Percentiles rank a stretch among this genome's conserved stretches.
phyloP scores from a whole-genome alignment of 2,329 filamentous ascomycete species.

The Arthrobotrys pseudoclavata region DNA sequence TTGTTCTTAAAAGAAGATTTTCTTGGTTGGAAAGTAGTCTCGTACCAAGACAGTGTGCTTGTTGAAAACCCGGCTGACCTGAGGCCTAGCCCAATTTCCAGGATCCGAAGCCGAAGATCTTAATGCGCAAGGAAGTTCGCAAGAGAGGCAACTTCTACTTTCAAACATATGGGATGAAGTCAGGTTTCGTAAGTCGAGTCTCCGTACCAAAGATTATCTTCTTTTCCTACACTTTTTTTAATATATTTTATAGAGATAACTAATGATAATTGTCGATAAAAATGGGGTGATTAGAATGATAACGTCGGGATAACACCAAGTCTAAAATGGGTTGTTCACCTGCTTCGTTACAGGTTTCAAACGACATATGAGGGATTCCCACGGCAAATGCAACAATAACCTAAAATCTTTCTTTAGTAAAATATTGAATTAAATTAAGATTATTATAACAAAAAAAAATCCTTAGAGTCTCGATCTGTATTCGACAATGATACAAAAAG shows the following conservation, averaged over 20 bases:
- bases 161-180: neutral
- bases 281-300: neutral
- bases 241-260: neutral
- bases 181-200: neutral
- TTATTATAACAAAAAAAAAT: too few species aligned
- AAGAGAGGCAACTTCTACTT: neutral
- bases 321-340: conserved; percentile 10
- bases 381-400: too few species aligned
- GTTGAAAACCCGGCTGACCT: conserved; percentile 11
- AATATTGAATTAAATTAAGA: too few species aligned
- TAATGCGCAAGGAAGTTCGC: neutral
- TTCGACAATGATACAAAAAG: too few species aligned
- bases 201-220: neutral
- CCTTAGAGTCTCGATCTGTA: too few species aligned
- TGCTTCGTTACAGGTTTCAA: conserved; percentile 10
- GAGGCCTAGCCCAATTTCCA: conserved; percentile 1
- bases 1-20: neutral
- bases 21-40: neutral
- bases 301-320: conserved; percentile 1
- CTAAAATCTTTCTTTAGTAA: too few species aligned
- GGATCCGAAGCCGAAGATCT: neutral
- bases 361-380: conserved; percentile 31
- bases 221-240: neutral
- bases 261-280: neutral
- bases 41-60: too few species aligned